Base-by-base conservation (phyloP, 2,329 filamentous ascomycete genomes). In the Colletotrichum lentis region DNA sequence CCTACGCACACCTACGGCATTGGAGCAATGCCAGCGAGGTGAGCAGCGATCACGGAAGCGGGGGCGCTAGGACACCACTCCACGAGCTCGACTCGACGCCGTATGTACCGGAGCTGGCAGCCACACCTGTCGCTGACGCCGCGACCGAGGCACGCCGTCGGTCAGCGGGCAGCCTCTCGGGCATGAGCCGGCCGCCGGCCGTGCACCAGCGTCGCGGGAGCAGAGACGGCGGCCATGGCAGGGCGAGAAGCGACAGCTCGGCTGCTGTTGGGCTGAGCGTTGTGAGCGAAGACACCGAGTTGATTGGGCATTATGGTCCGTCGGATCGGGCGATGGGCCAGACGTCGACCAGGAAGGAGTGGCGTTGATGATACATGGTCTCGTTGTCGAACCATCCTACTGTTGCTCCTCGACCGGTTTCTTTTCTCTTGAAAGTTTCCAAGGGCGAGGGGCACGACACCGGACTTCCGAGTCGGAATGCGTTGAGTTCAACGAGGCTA, bases 211-310 rank as follows among this genome's bases (percentile, higher is more conserved):
- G 63, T 8, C 52, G 77, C 27, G 65, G 71, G 63, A 71, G 74
- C 20, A 77, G 77, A 46, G 74, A 76, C 5, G 66, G 67, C 4
- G 46, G 67, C 5, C 31, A 18, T 70, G 68, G 66, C 70, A 72
- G 67, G 64, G 66, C 61, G 3, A 70, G 71, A 41, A 73, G 73
- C 20, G 73, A 73, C 20, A 70, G 74, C 69, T 60, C 60, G 59
- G 69, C 63, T 22, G 71, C 22, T 64, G 72, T 22, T 46, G 69
- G 71, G 43, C 66, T 77, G 39, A 72, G 71, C 20, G 71, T 73
- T 2, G 80, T 85, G 39, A 77, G 74, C 52, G 84, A 86, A 71
- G 82, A 83, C 64, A 76, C 83, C 58, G 83, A 85, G 53, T 14
- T 70, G 43, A 61, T 61, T 60, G 84, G 84, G 3, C 80, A 83